Percentiles rank a stretch among this genome's conserved stretches.
phyloP scores from a whole-genome alignment of 1,139 yeast genomes.

The Magnusiomyces ingens region DNA sequence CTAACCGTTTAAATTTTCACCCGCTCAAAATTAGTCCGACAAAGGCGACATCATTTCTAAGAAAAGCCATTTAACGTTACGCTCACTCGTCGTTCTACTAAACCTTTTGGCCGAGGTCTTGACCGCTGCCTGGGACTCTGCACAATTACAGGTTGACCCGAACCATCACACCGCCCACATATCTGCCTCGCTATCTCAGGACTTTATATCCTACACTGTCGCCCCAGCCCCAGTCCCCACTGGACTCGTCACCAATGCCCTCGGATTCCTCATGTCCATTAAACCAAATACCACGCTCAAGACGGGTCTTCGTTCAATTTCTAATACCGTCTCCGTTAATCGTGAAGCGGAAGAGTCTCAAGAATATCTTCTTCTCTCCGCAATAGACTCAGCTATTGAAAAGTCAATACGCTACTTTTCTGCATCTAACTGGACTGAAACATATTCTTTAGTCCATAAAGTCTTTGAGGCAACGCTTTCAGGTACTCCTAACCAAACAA shows the following conservation, averaged over 20 bases:
- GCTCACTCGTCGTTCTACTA: constrained; percentile 10
- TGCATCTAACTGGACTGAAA: constrained; percentile 48
- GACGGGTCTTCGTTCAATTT: constrained; percentile 8
- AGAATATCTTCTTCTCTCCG: constrained; percentile 25
- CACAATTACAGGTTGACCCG: constrained; percentile 9
- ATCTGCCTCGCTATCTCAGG: constrained; percentile 5
- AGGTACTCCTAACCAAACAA: constrained; percentile 6
- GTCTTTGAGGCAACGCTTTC: constrained; percentile 8
- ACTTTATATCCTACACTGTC: constrained; percentile 11
- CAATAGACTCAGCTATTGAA: constrained; percentile 45
- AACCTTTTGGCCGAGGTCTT: constrained; percentile 11
- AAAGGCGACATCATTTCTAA: constrained; percentile 6
- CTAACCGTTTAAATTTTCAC: not conserved
- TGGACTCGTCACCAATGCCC: constrained; percentile 18
- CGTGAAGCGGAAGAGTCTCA: constrained; percentile 1
- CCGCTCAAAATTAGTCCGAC: constrained; percentile 8
- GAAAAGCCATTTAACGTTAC: constrained; percentile 7
- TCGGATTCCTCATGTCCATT: constrained; percentile 11
- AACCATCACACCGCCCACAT: not conserved
- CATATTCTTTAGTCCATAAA: constrained; percentile 18
- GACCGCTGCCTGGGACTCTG: constrained; percentile 11
- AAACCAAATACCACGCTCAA: constrained; percentile 14
- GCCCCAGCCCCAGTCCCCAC: constrained; percentile 7
- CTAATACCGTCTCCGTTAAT: not conserved
- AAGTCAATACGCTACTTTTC: constrained; percentile 45